Percentiles rank a stretch among this genome's conserved stretches.
Conservation (phyloP, 352 stramenopile species). For the Pythium coloratum region DNA sequence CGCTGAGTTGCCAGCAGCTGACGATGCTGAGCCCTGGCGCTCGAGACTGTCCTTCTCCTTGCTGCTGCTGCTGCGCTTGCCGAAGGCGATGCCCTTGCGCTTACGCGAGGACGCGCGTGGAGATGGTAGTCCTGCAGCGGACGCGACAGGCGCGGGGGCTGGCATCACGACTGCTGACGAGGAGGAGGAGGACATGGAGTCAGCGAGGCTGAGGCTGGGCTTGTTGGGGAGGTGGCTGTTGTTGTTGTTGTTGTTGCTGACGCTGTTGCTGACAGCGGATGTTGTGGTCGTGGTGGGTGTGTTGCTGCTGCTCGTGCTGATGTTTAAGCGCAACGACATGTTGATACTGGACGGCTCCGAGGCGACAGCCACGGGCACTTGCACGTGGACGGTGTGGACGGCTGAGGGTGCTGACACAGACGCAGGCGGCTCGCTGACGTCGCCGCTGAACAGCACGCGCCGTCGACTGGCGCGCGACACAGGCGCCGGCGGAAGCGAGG, state of each 20-base stretch:
- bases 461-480: conserved; percentile 2
- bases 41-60: conserved; percentile 17
- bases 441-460: conserved; percentile 3
- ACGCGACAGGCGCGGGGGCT: conserved; percentile 7
- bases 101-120: conserved; percentile 2
- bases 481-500: neutral
- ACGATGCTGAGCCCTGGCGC: conserved; percentile 1
- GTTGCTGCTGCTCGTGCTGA: conserved; percentile 8
- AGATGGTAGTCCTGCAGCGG: conserved; percentile 8
- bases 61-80: conserved; percentile 17
- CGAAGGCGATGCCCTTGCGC: conserved; percentile 22
- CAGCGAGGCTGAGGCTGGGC: neutral
- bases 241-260: neutral
- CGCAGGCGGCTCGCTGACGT: neutral
- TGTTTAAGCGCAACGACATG: conserved; percentile 26
- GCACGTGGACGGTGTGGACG: conserved; percentile 29
- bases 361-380: conserved; percentile 19
- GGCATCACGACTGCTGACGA: conserved; percentile 8
- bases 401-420: neutral
- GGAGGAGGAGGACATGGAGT: neutral
- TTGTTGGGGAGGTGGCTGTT: conserved; percentile 1
- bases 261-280: neutral
- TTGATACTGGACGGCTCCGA: conserved; percentile 18
- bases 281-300: neutral
- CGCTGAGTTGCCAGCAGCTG: neutral